These are phyloP conservation scores for Fagopyrum esculentum DNA, from an alignment of 148 eudicot genomes.

Conservation along the genomic window DNA sequence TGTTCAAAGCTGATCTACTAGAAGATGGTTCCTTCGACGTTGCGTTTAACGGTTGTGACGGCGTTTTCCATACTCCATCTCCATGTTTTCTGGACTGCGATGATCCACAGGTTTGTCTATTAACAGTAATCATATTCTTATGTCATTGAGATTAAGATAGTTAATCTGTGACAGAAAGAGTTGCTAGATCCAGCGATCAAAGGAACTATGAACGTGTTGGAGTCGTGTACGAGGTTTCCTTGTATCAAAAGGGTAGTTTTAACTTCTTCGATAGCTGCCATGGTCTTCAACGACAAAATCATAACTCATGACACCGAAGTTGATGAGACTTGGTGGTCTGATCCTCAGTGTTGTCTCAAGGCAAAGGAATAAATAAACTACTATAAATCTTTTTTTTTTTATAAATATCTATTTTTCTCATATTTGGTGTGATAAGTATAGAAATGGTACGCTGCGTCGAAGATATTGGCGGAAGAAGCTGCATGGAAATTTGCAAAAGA, in stretches of 20 bases:
- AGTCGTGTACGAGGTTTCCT: slow-evolving; percentile 33
- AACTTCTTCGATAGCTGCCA: slow-evolving; percentile 56
- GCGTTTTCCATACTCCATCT: slow-evolving; percentile 1
- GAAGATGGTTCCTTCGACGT: slow-evolving; percentile 10
- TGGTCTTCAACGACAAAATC: slow-evolving; percentile 26
- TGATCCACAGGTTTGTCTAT: neutral
- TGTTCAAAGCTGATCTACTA: slow-evolving; percentile 1
- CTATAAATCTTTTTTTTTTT: neutral
- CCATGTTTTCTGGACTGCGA: neutral
- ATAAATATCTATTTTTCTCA: neutral
- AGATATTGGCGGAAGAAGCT: slow-evolving; percentile 35
- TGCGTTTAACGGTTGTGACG: neutral
- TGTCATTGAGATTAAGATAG: slow-evolving; percentile 18
- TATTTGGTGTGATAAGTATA: neutral
- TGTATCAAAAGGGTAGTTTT: slow-evolving; percentile 40
- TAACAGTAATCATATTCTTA: neutral
- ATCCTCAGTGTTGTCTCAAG: slow-evolving; percentile 29
- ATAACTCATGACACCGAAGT: slow-evolving; percentile 33
- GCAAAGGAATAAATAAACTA: slow-evolving; percentile 21
- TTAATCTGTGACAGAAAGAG: neutral
- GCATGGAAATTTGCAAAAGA: slow-evolving; percentile 45
- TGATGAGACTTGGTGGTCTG: slow-evolving; percentile 54
- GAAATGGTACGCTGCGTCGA: slow-evolving; percentile 3
- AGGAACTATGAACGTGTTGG: slow-evolving; percentile 53
- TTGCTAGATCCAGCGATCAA: slow-evolving; percentile 51